Percentiles rank a stretch among this genome's conserved stretches.
These are phyloP conservation scores for Polyplosphaeria fusca DNA, from an alignment of 495 filamentous ascomycete genomes.

Conservation along the genomic window DNA sequence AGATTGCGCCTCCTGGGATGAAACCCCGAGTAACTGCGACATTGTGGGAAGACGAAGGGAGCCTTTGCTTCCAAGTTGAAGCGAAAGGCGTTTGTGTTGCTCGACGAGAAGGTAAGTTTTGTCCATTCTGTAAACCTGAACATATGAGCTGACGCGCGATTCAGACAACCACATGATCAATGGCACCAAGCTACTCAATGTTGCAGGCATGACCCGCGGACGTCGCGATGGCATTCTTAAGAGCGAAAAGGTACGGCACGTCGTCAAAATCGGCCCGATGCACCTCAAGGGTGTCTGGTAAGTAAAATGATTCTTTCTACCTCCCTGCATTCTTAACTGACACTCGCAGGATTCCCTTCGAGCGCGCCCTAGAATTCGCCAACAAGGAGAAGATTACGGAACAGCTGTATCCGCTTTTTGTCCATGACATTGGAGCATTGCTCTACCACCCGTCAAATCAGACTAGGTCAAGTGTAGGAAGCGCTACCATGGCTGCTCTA, in stretches of 20 bases:
- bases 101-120: slow-evolving; percentile 82
- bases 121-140: neutral
- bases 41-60: slow-evolving; percentile 97
- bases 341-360: slow-evolving; percentile 77
- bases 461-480: slow-evolving; percentile 57
- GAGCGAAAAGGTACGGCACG: slow-evolving; percentile 93
- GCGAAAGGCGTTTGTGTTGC: slow-evolving; percentile 95
- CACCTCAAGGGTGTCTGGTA: slow-evolving; percentile 98
- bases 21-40: slow-evolving; percentile 98
- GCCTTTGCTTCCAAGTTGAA: slow-evolving; percentile 96
- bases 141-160: slow-evolving; percentile 27
- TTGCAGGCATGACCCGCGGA: slow-evolving; percentile 96
- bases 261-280: slow-evolving; percentile 99
- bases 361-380: slow-evolving; percentile 92
- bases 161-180: slow-evolving; percentile 99
- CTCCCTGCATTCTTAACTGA: slow-evolving; percentile 16
- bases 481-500: slow-evolving; percentile 82
- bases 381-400: slow-evolving; percentile 99
- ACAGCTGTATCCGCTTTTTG: slow-evolving; percentile 89
- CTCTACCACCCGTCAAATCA: slow-evolving; percentile 93
- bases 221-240: slow-evolving; percentile 95
- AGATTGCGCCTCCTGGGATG: slow-evolving; percentile 90
- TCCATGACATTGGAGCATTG: slow-evolving; percentile 92
- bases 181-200: slow-evolving; percentile 93
- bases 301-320: slow-evolving; percentile 38